Evolutionary conservation across 2,329 filamentous ascomycete genomes (phyloP).

Genomic region (Colletotrichum filicis): DNA sequence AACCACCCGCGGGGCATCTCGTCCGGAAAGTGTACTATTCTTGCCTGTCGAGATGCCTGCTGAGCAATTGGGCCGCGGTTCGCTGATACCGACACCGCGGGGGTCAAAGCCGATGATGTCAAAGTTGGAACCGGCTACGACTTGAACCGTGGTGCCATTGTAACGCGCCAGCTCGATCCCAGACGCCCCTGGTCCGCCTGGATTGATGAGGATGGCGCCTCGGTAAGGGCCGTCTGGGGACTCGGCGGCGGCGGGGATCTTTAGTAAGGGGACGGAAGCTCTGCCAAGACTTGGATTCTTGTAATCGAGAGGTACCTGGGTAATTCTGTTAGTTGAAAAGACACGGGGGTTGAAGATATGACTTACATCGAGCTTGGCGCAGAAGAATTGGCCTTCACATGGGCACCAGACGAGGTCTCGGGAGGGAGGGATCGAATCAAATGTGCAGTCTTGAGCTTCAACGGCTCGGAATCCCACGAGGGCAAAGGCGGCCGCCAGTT

Average conservation of each 20-base stretch:
- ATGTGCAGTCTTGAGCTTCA: constrained; percentile 40
- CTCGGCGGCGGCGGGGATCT: constrained; percentile 48
- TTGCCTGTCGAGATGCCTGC: background rate
- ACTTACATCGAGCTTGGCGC: constrained; percentile 48
- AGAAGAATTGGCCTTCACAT: constrained; percentile 50
- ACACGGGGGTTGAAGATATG: background rate
- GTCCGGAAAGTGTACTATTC: background rate
- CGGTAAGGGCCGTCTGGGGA: constrained; percentile 49
- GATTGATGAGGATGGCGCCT: constrained; percentile 55
- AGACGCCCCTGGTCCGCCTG: constrained; percentile 56
- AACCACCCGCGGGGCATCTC: background rate
- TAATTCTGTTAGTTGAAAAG: background rate
- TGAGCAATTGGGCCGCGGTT: constrained; percentile 52
- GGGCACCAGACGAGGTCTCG: constrained; percentile 39
- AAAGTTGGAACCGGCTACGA: constrained; percentile 40
- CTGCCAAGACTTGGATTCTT: constrained; percentile 41
- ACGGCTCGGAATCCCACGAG: background rate
- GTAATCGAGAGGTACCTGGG: constrained; percentile 52
- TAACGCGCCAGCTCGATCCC: constrained; percentile 47
- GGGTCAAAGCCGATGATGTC: constrained; percentile 58
- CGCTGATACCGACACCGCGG: constrained; percentile 50
- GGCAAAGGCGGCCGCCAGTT: background rate
- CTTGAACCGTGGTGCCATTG: constrained; percentile 40
- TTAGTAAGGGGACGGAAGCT: constrained; percentile 51
- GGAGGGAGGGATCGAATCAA: constrained; percentile 28